Conservation (phyloP, 805 yeast species). For the Candida awuae region DNA sequence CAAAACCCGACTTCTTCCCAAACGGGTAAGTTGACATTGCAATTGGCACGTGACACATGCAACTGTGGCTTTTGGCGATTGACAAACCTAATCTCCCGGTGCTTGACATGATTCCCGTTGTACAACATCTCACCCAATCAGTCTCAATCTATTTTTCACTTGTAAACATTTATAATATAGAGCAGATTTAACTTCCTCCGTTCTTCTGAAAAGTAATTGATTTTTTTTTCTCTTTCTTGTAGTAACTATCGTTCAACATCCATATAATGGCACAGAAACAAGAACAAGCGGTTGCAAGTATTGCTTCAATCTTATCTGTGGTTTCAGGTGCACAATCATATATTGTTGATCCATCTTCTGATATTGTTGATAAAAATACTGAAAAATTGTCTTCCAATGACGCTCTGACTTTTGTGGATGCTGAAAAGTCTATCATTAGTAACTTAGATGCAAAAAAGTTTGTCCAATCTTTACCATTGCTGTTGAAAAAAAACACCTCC, state of each 20-base stretch:
- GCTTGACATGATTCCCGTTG: too few species aligned
- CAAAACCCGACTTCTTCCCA: too few species aligned
- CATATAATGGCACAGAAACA: slow-evolving; percentile 7
- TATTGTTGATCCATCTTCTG: slow-evolving; percentile 8
- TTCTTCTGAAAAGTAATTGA: neutral
- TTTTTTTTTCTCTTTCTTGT: neutral
- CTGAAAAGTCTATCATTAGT: slow-evolving; percentile 27
- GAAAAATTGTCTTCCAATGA: slow-evolving; percentile 37
- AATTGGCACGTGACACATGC: too few species aligned
- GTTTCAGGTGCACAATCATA: slow-evolving; percentile 8
- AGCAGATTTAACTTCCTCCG: neutral
- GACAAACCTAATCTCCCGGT: too few species aligned
- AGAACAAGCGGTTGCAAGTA: slow-evolving; percentile 5
- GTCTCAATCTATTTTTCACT: neutral
- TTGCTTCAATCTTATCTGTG: slow-evolving; percentile 6
- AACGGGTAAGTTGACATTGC: too few species aligned
- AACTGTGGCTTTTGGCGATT: neutral
- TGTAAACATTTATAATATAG: too few species aligned
- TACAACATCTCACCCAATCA: neutral
- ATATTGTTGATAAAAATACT: neutral
- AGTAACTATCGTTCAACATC: neutral
- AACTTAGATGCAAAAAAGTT: slow-evolving; percentile 42
- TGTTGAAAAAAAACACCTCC: slow-evolving; percentile 32
- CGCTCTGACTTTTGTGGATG: slow-evolving; percentile 39
- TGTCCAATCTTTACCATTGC: slow-evolving; percentile 52